phyloP scores from a whole-genome alignment of 1,284 basidiomycete genomes.

The Austropuccinia psidii region DNA sequence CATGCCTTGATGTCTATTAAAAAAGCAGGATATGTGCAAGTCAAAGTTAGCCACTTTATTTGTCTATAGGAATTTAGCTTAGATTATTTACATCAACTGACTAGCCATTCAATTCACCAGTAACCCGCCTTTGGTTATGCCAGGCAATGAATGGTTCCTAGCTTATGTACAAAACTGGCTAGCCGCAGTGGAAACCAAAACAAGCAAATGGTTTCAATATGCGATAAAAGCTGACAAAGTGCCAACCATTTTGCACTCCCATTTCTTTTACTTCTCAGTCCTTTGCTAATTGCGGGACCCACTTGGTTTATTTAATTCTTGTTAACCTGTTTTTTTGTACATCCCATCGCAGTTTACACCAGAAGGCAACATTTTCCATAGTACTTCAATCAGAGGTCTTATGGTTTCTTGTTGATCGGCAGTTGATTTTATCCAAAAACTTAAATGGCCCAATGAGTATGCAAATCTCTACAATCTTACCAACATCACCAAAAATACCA shows the following conservation, averaged over 20 bases:
- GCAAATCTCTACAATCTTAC: too few relatives aligned
- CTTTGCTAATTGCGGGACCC: not conserved
- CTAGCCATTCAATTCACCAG: not conserved
- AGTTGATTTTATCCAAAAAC: conserved; percentile 73
- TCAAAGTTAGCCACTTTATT: conserved; percentile 6
- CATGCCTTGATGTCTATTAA: conserved; percentile 16
- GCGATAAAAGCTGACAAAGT: conserved; percentile 83
- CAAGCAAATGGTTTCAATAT: conserved; percentile 87
- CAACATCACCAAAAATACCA: too few relatives aligned
- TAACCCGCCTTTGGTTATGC: conserved; percentile 33
- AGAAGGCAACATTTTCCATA: conserved; percentile 73
- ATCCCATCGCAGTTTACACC: conserved; percentile 63
- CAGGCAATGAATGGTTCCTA: conserved; percentile 62
- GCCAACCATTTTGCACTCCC: conserved; percentile 38
- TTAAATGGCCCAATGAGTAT: conserved; percentile 85
- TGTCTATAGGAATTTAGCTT: not conserved
- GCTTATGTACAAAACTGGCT: conserved; percentile 86
- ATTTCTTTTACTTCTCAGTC: not conserved
- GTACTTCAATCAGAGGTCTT: conserved; percentile 90
- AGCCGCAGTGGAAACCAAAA: conserved; percentile 78
- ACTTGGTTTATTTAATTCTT: not conserved
- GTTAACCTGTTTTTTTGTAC: not conserved
- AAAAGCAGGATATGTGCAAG: conserved; percentile 37
- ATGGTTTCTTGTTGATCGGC: conserved; percentile 90
- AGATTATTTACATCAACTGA: not conserved